phyloP scores from a whole-genome alignment of 805 yeast species.

The Candida sanyiensis region DNA sequence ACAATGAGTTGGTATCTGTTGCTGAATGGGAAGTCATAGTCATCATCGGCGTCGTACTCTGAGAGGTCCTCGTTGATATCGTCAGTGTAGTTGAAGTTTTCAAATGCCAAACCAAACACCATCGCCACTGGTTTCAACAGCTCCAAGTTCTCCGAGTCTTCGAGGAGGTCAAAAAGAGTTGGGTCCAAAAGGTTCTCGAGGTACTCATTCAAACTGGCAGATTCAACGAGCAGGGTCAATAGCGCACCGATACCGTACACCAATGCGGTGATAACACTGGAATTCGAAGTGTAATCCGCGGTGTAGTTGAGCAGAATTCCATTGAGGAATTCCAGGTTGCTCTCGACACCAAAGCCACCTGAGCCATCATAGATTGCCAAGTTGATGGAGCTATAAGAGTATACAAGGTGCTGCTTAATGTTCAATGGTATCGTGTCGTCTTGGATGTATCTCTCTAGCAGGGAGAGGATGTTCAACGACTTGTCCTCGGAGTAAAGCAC shows the following conservation, averaged over 20 bases:
- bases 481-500: conserved; percentile 16
- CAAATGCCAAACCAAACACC: conserved; percentile 24
- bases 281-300: conserved; percentile 9
- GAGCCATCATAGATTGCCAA: conserved; percentile 23
- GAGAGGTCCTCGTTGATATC: conserved; percentile 32
- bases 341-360: conserved; percentile 25
- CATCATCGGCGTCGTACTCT: conserved; percentile 38
- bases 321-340: conserved; percentile 14
- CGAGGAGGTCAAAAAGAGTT: conserved; percentile 15
- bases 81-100: conserved; percentile 31
- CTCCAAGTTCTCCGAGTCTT: conserved; percentile 17
- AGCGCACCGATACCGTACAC: conserved; percentile 23
- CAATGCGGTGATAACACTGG: conserved; percentile 16
- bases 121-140: conserved; percentile 23
- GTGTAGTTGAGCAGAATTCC: conserved; percentile 14
- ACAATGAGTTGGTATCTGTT: conserved; percentile 44
- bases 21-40: conserved; percentile 42
- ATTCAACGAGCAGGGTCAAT: conserved; percentile 18
- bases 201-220: conserved; percentile 15
- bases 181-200: conserved; percentile 21
- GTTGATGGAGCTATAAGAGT: conserved; percentile 21
- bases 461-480: conserved; percentile 13
- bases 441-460: conserved; percentile 18
- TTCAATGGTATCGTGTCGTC: conserved; percentile 14
- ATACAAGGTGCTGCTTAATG: conserved; percentile 18